A percentile compares a stretch with the other conserved stretches of the same genome.
Evolutionary conservation across 257 asterid genomes (phyloP).

Genomic region (Gentiana dahurica): DNA sequence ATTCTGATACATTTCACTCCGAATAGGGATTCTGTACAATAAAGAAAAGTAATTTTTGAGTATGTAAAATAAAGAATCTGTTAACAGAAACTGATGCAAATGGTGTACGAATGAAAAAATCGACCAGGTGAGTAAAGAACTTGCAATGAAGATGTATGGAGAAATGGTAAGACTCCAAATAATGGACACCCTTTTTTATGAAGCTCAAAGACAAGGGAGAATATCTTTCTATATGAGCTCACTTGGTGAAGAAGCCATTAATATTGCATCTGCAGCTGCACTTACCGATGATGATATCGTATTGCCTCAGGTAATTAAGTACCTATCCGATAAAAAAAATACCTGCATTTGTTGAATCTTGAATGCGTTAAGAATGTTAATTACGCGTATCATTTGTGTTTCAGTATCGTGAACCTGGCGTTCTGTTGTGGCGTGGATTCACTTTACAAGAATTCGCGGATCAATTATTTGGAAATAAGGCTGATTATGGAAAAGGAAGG

Average conservation of each 20-base stretch:
- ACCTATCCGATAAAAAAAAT: neutral
- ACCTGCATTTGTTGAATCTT: no score
- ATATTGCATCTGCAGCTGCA: conserved; percentile 88
- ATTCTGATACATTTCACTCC: conserved; percentile 1
- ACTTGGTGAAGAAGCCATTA: conserved; percentile 71
- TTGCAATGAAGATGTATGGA: conserved; percentile 59
- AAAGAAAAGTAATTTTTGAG: neutral
- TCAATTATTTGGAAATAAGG: conserved; percentile 69
- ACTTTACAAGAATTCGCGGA: conserved; percentile 62
- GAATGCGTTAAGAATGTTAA: no score
- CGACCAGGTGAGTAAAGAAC: conserved; percentile 53
- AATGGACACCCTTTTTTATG: conserved; percentile 64
- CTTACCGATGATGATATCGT: conserved; percentile 28
- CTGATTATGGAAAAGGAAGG: conserved; percentile 80
- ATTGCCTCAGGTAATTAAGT: conserved; percentile 28
- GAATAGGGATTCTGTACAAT: neutral
- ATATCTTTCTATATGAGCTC: conserved; percentile 72
- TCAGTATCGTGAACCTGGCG: conserved; percentile 88
- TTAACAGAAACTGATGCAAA: neutral
- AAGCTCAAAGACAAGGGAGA: conserved; percentile 89
- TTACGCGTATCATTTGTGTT: neutral
- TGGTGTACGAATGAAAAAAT: neutral
- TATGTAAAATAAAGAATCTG: neutral
- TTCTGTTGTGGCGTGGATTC: conserved; percentile 86
- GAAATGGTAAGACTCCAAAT: conserved; percentile 67